Evolutionary conservation across 1,284 basidiomycete genomes (phyloP).

Genomic region (Rhodotorula sp.): DNA sequence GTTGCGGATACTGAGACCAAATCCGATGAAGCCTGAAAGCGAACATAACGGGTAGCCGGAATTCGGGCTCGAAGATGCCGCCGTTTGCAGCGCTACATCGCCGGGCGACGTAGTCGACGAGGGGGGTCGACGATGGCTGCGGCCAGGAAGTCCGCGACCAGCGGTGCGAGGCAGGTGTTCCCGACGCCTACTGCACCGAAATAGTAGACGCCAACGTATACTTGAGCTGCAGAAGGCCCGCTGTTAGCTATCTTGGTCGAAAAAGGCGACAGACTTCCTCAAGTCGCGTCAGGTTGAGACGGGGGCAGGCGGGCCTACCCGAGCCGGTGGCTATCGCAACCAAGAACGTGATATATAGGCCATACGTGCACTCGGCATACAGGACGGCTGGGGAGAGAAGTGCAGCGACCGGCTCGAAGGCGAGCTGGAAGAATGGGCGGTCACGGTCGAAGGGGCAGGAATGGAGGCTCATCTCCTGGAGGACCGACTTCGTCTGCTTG

Average conservation of each 20-base stretch:
- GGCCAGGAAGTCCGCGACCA: conserved; percentile 18
- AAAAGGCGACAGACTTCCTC: too few species aligned
- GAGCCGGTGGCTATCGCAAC: conserved; percentile 17
- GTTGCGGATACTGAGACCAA: neutral
- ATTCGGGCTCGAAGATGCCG: conserved; percentile 34
- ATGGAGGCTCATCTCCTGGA: neutral
- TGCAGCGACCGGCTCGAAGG: conserved; percentile 14
- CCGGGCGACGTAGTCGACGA: conserved; percentile 15
- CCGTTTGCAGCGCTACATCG: neutral
- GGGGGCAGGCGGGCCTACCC: too few species aligned
- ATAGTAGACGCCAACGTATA: conserved; percentile 8
- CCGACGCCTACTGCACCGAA: conserved; percentile 18
- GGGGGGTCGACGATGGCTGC: conserved; percentile 10
- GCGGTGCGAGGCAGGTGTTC: conserved; percentile 17
- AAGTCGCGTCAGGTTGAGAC: too few species aligned
- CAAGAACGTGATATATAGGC: conserved; percentile 22
- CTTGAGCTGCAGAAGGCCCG: conserved; percentile 1
- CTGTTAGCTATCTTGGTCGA: too few species aligned
- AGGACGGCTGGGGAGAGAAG: conserved; percentile 22
- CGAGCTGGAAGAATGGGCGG: conserved; percentile 15
- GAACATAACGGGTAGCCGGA: conserved; percentile 4
- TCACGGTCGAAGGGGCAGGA: conserved; percentile 9
- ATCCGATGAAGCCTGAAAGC: neutral
- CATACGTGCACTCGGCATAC: conserved; percentile 13
- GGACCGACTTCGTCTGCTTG: neutral